Percentiles rank a stretch among this genome's conserved stretches.
Conservation (phyloP, 148 eudicot species). For the Polygonum maritimum region DNA sequence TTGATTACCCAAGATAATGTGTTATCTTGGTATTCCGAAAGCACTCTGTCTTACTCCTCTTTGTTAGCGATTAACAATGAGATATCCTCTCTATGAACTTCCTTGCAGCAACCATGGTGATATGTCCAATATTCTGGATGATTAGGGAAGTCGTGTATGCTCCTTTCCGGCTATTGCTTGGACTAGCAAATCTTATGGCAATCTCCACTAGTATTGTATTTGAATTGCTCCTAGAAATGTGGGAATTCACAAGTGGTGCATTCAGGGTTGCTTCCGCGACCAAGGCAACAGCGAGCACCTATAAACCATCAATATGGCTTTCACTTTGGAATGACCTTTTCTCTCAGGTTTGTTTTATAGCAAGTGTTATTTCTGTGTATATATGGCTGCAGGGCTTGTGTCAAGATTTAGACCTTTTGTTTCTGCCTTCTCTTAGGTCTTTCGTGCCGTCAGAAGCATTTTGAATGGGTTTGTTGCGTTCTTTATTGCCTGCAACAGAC, state of each 20-base stretch:
- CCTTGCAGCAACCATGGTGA: conserved; percentile 29
- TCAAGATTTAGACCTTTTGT: background rate
- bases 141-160: conserved; percentile 42
- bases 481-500: conserved; percentile 80
- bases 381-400: background rate
- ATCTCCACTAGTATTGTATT: conserved; percentile 25
- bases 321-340: conserved; percentile 83
- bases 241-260: conserved; percentile 29
- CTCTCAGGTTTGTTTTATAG: conserved; percentile 42
- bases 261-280: conserved; percentile 30
- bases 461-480: conserved; percentile 74
- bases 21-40: too few relatives aligned
- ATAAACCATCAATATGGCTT: conserved; percentile 66
- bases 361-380: background rate
- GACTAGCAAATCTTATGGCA: conserved; percentile 31
- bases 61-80: background rate
- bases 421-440: conserved; percentile 34
- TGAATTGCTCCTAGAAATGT: conserved; percentile 31
- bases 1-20: too few relatives aligned
- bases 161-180: conserved; percentile 40
- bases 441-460: conserved; percentile 71
- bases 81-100: conserved; percentile 2
- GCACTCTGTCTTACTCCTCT: background rate
- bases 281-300: conserved; percentile 47
- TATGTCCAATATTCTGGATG: conserved; percentile 45